A percentile compares a stretch with the other conserved stretches of the same genome.
Conservation (phyloP, 2,329 filamentous ascomycete genomes). For the Colletotrichum musicola region DNA sequence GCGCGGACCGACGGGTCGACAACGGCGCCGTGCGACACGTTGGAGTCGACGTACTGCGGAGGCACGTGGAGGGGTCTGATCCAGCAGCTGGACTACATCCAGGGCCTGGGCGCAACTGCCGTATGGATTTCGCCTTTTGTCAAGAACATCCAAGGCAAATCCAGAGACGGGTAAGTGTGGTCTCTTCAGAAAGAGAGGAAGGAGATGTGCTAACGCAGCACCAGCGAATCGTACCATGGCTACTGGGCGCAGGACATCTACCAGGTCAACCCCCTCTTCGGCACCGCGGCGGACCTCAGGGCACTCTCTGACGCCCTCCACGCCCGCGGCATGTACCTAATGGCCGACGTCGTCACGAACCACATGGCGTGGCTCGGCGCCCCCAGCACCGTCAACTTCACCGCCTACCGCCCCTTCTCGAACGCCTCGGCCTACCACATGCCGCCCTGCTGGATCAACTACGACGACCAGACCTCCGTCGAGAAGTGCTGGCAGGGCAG, state of each 20-base stretch:
- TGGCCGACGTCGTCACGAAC: slow-evolving; percentile 73
- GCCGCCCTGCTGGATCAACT: slow-evolving; percentile 68
- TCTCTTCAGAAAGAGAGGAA: neutral
- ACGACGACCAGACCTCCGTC: slow-evolving; percentile 61
- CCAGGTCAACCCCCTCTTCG: slow-evolving; percentile 69
- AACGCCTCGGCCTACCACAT: slow-evolving; percentile 69
- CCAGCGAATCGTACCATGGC: slow-evolving; percentile 63
- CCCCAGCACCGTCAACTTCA: slow-evolving; percentile 58
- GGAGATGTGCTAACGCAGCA: slow-evolving; percentile 46
- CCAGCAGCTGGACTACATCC: slow-evolving; percentile 72
- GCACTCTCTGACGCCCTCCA: slow-evolving; percentile 68
- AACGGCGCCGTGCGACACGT: slow-evolving; percentile 56
- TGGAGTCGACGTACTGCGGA: slow-evolving; percentile 67
- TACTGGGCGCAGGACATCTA: slow-evolving; percentile 67
- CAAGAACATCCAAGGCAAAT: slow-evolving; percentile 48
- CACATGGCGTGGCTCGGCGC: slow-evolving; percentile 61
- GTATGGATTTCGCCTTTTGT: slow-evolving; percentile 72
- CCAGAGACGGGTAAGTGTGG: slow-evolving; percentile 35
- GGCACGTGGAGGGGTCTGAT: slow-evolving; percentile 71
- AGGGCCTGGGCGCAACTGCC: slow-evolving; percentile 70
- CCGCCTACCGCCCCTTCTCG: slow-evolving; percentile 59
- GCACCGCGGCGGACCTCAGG: slow-evolving; percentile 69
- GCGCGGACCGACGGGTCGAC: slow-evolving; percentile 60
- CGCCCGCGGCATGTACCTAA: slow-evolving; percentile 66
- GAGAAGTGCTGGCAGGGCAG: slow-evolving; percentile 61